These are phyloP conservation scores for Microdochium bolleyi DNA, from an alignment of 2,329 filamentous ascomycete species.

Conservation along the genomic window DNA sequence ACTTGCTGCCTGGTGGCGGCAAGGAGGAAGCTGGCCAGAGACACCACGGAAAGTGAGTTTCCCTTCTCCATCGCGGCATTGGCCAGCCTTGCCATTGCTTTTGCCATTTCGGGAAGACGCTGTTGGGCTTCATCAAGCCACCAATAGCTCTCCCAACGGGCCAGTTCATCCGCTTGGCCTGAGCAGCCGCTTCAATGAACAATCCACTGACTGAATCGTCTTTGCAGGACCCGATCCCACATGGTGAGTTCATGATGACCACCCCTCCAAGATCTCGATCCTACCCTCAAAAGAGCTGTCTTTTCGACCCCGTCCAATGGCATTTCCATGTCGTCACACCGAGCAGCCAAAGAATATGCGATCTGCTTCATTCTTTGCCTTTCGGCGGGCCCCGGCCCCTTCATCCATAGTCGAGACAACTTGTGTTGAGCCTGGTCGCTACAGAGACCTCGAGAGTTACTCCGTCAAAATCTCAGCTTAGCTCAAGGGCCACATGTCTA, in stretches of 20 bases:
- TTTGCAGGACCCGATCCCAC: slow-evolving; percentile 80
- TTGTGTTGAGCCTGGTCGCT: too few relatives aligned
- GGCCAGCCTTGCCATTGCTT: too few relatives aligned
- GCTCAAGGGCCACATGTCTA: too few relatives aligned
- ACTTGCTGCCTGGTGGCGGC: slow-evolving; percentile 59
- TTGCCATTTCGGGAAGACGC: too few relatives aligned
- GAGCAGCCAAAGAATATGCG: background rate
- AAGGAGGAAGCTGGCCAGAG: slow-evolving; percentile 29
- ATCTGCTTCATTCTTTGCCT: background rate
- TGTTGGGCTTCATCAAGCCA: too few relatives aligned
- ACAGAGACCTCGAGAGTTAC: too few relatives aligned
- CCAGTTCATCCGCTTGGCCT: background rate
- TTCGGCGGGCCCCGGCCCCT: too few relatives aligned
- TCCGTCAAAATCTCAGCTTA: too few relatives aligned
- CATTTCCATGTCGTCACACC: too few relatives aligned
- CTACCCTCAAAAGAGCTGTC: background rate
- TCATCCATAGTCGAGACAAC: too few relatives aligned
- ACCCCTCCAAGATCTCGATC: background rate
- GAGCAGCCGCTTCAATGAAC: slow-evolving; percentile 13
- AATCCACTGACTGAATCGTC: background rate
- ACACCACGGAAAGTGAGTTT: background rate
- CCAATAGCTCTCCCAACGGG: too few relatives aligned
- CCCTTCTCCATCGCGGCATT: background rate
- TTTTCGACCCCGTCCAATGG: too few relatives aligned
- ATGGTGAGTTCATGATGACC: slow-evolving; percentile 54